Evolutionary conservation across 495 filamentous ascomycete species (phyloP), one percentile per base, ranked within the genome.

Genomic region (Oidiodendron maius): DNA sequence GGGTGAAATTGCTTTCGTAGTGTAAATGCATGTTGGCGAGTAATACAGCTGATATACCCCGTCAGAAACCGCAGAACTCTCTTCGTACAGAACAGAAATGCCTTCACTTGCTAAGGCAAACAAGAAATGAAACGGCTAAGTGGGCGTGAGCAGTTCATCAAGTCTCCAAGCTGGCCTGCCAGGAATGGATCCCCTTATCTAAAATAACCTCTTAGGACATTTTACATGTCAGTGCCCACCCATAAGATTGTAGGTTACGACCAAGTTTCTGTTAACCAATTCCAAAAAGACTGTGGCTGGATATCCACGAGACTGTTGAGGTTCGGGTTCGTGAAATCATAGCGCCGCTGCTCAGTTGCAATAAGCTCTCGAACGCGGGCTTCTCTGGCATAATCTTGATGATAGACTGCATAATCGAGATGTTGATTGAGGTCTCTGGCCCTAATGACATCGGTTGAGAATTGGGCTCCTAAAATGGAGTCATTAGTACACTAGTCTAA

Each of bases 321-420:
- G 53, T 64, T 71, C 11, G 68, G 59, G n/a, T 61, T 40, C 1
- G 57, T 44, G 44, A 71, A 72, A 53, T 74, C 71, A 58, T 73
- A 76, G 17, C 66, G 59, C 2, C 70, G 64, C 52, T 72, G 64
- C 34, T 69, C 61, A 2, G 73, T 76, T 20, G 71, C 74, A 34
- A 76, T 69, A 23, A 75, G 62, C 21, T 69, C 53, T 17, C 64
- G 62, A 4, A 70, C 37, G 4, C 50, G 48, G 12, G 44, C 43
- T 21, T 48, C 51, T 15, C 51, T 57, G 22, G 38, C 40, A 15
- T 32, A 50, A 26, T 60, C 54, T 43, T 54, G 47, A 22, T 45
- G 43, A 36, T 55, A 50, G 6, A 34, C 40, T 3, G 58, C 58
- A 42, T 60, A 34, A 3, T 60, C 30, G 28, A 60, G 38, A 46